Conservation (phyloP, 768 basidiomycete genomes). For the Agaricus sinodeliciosus region DNA sequence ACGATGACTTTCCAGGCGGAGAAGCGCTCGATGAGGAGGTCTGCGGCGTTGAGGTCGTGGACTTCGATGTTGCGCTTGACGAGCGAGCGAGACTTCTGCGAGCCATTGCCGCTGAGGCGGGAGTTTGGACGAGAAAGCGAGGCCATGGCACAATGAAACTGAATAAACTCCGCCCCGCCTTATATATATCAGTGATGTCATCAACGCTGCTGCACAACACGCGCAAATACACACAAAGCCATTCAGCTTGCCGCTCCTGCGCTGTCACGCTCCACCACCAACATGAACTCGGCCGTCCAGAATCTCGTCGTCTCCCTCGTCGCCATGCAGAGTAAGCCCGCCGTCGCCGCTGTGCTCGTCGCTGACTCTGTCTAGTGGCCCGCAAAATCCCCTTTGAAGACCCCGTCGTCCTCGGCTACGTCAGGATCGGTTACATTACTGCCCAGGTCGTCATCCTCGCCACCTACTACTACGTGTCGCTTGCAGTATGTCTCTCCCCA, state of each 20-base stretch:
- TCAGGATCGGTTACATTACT: conserved; percentile 76
- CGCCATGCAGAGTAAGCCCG: conserved; percentile 75
- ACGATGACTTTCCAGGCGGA: conserved; percentile 95
- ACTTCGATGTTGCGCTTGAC: conserved; percentile 93
- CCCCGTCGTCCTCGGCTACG: conserved; percentile 72
- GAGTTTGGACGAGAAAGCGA: conserved; percentile 66
- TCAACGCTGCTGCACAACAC: background rate
- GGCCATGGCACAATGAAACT: too few relatives aligned
- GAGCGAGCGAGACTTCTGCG: conserved; percentile 76
- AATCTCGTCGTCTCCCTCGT: conserved; percentile 88
- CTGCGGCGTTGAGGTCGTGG: conserved; percentile 86
- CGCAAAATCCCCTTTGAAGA: conserved; percentile 89
- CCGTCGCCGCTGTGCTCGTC: background rate
- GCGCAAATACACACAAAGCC: conserved; percentile 5
- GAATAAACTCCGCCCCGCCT: background rate
- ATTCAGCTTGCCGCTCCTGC: background rate
- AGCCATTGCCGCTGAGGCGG: conserved; percentile 52
- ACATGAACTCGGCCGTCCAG: conserved; percentile 70
- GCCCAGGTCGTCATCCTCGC: conserved; percentile 67
- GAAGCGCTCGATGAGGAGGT: conserved; percentile 94
- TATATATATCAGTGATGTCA: conserved; percentile 6
- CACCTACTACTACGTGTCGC: conserved; percentile 75
- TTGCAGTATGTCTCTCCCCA: conserved; percentile 43
- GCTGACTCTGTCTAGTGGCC: conserved; percentile 51
- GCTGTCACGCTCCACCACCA: conserved; percentile 15